Base-by-base conservation (phyloP, 306 rosid species). In the Corylus avellana region DNA sequence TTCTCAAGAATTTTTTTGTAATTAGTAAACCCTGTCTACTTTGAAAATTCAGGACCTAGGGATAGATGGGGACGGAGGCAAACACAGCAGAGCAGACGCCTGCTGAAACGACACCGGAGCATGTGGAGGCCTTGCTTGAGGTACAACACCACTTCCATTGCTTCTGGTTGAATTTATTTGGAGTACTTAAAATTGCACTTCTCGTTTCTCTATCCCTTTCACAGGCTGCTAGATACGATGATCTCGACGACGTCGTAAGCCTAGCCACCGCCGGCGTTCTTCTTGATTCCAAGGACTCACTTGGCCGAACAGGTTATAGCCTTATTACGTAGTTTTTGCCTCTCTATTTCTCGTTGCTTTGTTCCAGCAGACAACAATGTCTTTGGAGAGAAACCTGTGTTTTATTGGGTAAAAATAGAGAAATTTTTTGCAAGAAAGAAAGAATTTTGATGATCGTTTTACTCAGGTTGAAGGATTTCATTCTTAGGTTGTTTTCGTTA, bases 221-320 rank as follows among this genome's bases (percentile, higher is more conserved):
- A 32, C 73, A 93, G 97, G 90, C 97, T 56, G 97, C 97, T 56
- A 89, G 97, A 78, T 92, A 89, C 29, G 86, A 84, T 85, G 97
- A 90, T 78, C 63, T 91, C 22, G 87, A 92, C 14, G 97, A 91
- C 77, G 74, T 90, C 75, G 76, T 27, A 62, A 86, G 85, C 84
- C 85, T 92, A 75, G 89, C 80, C 70, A 81, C 89, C 10, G 59
- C 55, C 18, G 93, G 91, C 18, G 83, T 94, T 81, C 80, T 90
- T 57, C 95, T 94, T 51, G 81, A 87, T 80, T 91, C 93, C 57
- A 91, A 84, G 91, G 98, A 92, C 79, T 86, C 85, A 13, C 87
- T 81, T 13, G 90, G 94, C 50, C 88, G 94, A 72, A 92, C 97
- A 81, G 94, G 98, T 93, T 76, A 2, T 58, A 29, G 55, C 4